These are phyloP conservation scores for Fraxinus dipetala DNA, from an alignment of 305 asterid genomes.

Conservation along the genomic window DNA sequence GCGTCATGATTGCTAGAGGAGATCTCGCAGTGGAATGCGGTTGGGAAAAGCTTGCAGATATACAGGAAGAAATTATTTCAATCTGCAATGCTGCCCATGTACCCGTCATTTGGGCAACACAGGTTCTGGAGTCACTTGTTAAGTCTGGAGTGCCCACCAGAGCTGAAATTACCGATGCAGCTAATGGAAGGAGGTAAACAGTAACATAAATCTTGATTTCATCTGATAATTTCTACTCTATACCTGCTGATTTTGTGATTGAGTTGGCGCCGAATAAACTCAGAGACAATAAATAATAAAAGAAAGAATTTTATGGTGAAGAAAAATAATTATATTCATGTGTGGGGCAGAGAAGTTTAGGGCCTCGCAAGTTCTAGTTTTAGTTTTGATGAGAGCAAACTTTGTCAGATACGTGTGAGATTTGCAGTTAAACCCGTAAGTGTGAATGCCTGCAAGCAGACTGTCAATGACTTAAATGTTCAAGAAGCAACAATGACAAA, in stretches of 20 bases:
- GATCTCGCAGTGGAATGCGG: conserved; percentile 86
- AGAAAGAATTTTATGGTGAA: not conserved
- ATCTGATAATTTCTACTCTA: not conserved
- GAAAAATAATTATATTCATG: not conserved
- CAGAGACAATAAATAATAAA: not conserved
- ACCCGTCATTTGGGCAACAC: conserved; percentile 70
- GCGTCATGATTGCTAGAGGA: conserved; percentile 79
- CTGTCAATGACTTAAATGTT: not conserved
- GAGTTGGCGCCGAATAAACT: not conserved
- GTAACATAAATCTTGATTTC: not conserved
- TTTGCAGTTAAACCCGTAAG: not conserved
- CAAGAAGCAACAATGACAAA: not conserved
- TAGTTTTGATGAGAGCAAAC: not conserved
- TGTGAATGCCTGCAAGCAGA: not conserved
- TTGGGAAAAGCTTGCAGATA: conserved; percentile 69
- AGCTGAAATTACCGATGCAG: conserved; percentile 71
- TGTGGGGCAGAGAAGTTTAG: not conserved
- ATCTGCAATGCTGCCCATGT: conserved; percentile 62
- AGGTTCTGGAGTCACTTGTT: conserved; percentile 61
- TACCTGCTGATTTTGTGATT: not conserved
- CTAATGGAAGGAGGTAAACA: conserved; percentile 57
- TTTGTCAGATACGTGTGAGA: not conserved
- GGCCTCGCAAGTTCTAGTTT: not conserved
- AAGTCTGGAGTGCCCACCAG: conserved; percentile 65
- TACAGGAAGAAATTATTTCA: conserved; percentile 60